Evolutionary conservation across 164 flowering plant species (phyloP).

Genomic region (Liquidambar formosana): DNA sequence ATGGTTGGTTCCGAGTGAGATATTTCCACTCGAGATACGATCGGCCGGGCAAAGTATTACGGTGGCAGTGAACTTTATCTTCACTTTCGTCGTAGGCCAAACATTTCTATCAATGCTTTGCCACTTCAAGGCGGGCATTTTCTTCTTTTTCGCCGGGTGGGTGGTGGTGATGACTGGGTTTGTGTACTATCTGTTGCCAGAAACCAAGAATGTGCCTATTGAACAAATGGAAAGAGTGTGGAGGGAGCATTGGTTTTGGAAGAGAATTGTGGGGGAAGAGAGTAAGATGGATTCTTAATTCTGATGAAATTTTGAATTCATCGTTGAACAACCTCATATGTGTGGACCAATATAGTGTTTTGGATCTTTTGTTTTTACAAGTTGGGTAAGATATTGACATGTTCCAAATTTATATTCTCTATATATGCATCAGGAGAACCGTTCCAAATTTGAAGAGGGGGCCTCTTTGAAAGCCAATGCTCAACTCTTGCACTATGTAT

Average conservation of each 20-base stretch:
- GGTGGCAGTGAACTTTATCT: slow-evolving; percentile 29
- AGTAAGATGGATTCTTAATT: too few relatives aligned
- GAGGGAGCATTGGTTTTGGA: slow-evolving; percentile 49
- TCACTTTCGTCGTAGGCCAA: slow-evolving; percentile 33
- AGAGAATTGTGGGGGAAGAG: slow-evolving; percentile 23
- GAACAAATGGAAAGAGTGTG: slow-evolving; percentile 36
- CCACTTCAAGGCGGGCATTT: slow-evolving; percentile 33
- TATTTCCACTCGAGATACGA: slow-evolving; percentile 31
- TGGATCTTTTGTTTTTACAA: too few relatives aligned
- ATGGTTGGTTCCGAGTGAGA: slow-evolving; percentile 40
- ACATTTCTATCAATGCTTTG: slow-evolving; percentile 39
- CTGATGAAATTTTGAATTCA: too few relatives aligned
- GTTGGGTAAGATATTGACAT: too few relatives aligned
- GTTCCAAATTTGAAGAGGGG: too few relatives aligned
- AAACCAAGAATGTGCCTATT: slow-evolving; percentile 38
- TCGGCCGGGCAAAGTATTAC: slow-evolving; percentile 36
- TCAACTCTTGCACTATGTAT: too few relatives aligned
- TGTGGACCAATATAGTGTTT: too few relatives aligned
- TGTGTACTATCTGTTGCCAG: slow-evolving; percentile 34
- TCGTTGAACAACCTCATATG: too few relatives aligned
- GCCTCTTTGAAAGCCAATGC: too few relatives aligned
- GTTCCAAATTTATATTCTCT: too few relatives aligned
- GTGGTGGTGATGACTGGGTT: slow-evolving; percentile 34
- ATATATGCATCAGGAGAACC: too few relatives aligned
- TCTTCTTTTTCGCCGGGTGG: slow-evolving; percentile 45